Conservation (phyloP, 1,284 basidiomycete species). For the Boletus semigastroideus region DNA sequence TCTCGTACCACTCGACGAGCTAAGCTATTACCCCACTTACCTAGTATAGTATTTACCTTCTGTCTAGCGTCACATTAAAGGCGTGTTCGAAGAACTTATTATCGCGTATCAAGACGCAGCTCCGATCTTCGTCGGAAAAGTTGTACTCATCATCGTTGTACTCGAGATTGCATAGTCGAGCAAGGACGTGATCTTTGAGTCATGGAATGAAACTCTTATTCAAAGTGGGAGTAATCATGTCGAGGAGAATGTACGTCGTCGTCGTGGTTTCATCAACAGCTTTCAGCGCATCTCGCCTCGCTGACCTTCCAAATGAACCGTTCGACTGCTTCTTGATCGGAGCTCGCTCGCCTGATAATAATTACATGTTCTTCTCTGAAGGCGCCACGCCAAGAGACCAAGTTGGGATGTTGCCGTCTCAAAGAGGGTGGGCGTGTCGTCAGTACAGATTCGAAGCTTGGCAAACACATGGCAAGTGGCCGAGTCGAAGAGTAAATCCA, state of each 20-base stretch:
- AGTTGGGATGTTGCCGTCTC: background rate
- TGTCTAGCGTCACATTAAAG: no score
- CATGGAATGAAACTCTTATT: background rate
- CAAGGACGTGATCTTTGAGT: background rate
- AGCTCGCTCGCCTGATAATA: background rate
- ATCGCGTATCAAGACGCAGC: background rate
- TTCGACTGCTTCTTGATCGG: background rate
- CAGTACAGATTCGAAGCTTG: constrained; percentile 35
- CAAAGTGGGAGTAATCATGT: no score
- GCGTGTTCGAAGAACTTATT: background rate
- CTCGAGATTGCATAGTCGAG: background rate
- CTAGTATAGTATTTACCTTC: no score
- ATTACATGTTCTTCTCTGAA: background rate
- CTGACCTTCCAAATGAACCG: background rate
- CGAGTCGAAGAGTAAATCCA: no score
- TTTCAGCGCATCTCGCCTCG: background rate
- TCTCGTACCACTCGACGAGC: no score
- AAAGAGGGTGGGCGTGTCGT: background rate
- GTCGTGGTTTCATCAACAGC: no score
- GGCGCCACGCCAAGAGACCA: background rate
- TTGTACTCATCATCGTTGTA: background rate
- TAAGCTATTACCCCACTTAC: no score
- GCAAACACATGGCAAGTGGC: constrained; percentile 33
- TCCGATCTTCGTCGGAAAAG: background rate
- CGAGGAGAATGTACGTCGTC: no score